Conservation (phyloP, 1,284 basidiomycete species). For the Leccinum angustisporum region DNA sequence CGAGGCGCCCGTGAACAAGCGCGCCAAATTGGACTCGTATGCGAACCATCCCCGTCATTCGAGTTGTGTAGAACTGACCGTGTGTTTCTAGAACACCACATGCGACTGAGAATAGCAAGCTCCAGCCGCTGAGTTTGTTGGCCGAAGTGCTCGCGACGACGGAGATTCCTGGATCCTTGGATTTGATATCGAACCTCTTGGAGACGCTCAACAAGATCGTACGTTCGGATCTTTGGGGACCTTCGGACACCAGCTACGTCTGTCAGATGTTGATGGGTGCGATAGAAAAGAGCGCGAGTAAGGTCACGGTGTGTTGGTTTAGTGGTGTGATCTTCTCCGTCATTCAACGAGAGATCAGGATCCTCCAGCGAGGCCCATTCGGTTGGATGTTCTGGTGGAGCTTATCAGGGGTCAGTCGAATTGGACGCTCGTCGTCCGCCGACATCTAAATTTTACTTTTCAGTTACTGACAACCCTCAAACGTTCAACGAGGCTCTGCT, state of each 20-base stretch:
- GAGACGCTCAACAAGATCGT: slow-evolving; percentile 73
- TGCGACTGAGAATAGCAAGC: slow-evolving; percentile 35
- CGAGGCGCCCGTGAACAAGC: slow-evolving; percentile 57
- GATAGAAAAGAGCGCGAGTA: slow-evolving; percentile 67
- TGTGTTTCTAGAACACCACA: slow-evolving; percentile 16
- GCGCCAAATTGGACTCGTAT: slow-evolving; percentile 59
- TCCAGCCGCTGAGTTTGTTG: slow-evolving; percentile 56
- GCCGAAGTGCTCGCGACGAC: slow-evolving; percentile 72
- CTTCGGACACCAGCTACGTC: slow-evolving; percentile 74
- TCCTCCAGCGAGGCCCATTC: slow-evolving; percentile 51
- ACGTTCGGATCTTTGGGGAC: slow-evolving; percentile 41
- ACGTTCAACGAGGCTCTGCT: slow-evolving; percentile 93
- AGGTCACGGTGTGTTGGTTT: slow-evolving; percentile 50
- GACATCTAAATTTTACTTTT: slow-evolving; percentile 2
- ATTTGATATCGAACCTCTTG: slow-evolving; percentile 73
- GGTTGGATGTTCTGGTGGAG: slow-evolving; percentile 83
- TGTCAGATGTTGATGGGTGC: slow-evolving; percentile 86
- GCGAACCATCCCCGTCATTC: slow-evolving; percentile 22
- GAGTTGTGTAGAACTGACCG: neutral
- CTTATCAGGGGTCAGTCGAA: slow-evolving; percentile 70
- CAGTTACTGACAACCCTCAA: slow-evolving; percentile 88
- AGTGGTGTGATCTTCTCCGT: neutral
- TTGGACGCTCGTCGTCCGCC: neutral
- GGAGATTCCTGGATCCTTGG: slow-evolving; percentile 64
- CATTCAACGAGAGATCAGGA: slow-evolving; percentile 35